These are phyloP conservation scores for Botrytis aclada DNA, from an alignment of 2,329 filamentous ascomycete genomes.

Conservation along the genomic window DNA sequence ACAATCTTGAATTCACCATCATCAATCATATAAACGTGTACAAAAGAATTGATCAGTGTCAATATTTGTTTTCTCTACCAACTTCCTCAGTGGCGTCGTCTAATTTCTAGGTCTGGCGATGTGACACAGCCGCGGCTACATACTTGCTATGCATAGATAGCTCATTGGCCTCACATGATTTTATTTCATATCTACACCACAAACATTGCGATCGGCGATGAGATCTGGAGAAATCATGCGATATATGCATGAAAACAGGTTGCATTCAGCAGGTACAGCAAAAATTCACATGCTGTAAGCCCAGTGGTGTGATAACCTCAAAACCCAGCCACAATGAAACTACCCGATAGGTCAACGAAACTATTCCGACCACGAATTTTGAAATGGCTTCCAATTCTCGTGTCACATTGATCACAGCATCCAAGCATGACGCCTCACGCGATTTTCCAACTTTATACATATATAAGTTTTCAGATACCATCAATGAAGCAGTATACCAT, in stretches of 20 bases:
- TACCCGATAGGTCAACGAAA: neutral
- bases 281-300: neutral
- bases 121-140: neutral
- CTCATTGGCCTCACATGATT: neutral
- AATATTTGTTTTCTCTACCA: neutral
- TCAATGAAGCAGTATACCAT: no score
- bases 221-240: neutral
- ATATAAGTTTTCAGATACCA: no score
- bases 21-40: neutral
- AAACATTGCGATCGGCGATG: neutral
- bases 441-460: neutral
- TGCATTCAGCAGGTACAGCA: neutral
- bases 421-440: neutral
- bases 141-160: neutral
- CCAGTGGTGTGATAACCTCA: conserved; percentile 1
- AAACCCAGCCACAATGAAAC: neutral
- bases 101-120: neutral
- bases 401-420: neutral
- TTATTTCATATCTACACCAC: neutral
- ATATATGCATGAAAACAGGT: neutral
- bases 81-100: neutral
- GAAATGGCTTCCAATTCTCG: neutral
- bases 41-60: neutral
- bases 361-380: neutral
- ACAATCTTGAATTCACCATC: neutral